A percentile compares a stretch with the other conserved stretches of the same genome.
phyloP scores from a whole-genome alignment of 129 eudicot species.

The Mikania micrantha region DNA sequence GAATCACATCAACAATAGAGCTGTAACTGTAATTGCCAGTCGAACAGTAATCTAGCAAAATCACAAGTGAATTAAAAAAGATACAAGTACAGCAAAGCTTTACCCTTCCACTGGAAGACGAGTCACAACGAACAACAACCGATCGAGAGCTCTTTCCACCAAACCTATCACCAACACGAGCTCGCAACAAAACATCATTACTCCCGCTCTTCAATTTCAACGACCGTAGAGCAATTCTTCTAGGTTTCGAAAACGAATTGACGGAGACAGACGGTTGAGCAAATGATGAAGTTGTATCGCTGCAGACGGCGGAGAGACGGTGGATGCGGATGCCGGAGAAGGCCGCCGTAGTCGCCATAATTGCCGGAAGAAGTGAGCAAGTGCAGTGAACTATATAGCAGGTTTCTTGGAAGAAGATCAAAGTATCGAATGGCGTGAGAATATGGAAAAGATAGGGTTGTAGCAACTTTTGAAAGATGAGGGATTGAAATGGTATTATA shows the following conservation, averaged over 20 bases:
- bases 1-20: background rate
- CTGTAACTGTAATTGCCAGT: background rate
- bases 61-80: background rate
- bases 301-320: conserved; percentile 16
- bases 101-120: conserved; percentile 60
- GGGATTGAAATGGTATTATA: background rate
- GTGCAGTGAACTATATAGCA: background rate
- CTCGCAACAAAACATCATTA: conserved; percentile 15
- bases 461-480: background rate
- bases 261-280: conserved; percentile 32
- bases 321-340: conserved; percentile 40
- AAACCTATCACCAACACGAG: conserved; percentile 12
- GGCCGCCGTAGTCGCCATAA: conserved; percentile 39
- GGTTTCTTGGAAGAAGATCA: background rate
- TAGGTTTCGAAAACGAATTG: conserved; percentile 29
- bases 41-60: background rate
- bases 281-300: conserved; percentile 30
- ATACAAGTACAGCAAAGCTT: background rate
- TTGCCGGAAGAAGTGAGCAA: background rate
- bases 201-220: conserved; percentile 27
- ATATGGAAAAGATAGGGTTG: background rate
- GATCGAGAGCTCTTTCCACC: conserved; percentile 27
- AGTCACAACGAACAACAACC: conserved; percentile 52
- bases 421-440: background rate
- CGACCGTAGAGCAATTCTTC: conserved; percentile 14